Evolutionary conservation across 202 grass and related monocot genomes (phyloP).

Genomic region (Digitaria exilis): DNA sequence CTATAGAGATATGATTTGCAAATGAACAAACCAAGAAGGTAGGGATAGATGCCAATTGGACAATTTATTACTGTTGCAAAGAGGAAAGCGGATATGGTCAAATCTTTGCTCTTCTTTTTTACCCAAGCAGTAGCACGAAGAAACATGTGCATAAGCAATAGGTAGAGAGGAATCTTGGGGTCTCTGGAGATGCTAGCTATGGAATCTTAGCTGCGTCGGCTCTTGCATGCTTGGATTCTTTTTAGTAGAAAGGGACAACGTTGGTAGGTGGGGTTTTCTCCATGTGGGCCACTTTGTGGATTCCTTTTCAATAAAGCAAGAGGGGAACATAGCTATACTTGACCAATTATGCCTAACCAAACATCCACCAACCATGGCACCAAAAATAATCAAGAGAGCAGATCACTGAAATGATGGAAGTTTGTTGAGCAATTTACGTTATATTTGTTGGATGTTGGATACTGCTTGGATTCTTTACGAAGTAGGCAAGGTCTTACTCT

Average conservation of each 20-base stretch:
- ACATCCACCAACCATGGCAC: constrained; percentile 44
- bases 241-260: constrained; percentile 41
- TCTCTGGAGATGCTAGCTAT: constrained; percentile 46
- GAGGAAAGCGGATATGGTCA: not conserved
- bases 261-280: constrained; percentile 50
- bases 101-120: not conserved
- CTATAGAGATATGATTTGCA: not conserved
- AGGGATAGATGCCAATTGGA: not conserved
- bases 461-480: constrained; percentile 15
- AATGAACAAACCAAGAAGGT: not conserved
- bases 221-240: constrained; percentile 51
- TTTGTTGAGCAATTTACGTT: constrained; percentile 41
- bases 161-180: constrained; percentile 12
- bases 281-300: constrained; percentile 36
- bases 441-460: constrained; percentile 7
- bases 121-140: constrained; percentile 17
- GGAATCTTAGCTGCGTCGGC: constrained; percentile 50
- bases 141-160: constrained; percentile 27
- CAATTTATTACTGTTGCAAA: constrained; percentile 10
- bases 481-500: not conserved
- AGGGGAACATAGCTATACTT: constrained; percentile 28
- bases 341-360: constrained; percentile 46
- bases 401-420: constrained; percentile 5
- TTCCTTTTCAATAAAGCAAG: constrained; percentile 44
- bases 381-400: constrained; percentile 37